These are phyloP conservation scores for Sclerotinia nivalis DNA, from an alignment of 2,329 filamentous ascomycete species.

Conservation along the genomic window DNA sequence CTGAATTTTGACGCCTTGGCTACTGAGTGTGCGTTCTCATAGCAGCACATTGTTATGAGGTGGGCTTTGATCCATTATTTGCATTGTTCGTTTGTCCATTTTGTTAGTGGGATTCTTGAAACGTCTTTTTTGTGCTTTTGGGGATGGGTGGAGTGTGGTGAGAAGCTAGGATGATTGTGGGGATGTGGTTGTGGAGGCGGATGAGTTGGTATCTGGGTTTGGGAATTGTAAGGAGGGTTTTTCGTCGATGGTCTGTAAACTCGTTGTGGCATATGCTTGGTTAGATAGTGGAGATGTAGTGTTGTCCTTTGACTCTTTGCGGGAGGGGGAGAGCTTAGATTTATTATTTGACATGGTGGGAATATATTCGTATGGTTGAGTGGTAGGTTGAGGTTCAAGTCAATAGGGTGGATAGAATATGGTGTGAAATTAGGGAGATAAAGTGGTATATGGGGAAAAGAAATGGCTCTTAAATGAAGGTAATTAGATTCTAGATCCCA, in stretches of 20 bases:
- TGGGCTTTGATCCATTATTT: not conserved
- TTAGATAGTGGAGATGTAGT: not conserved
- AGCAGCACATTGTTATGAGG: not conserved
- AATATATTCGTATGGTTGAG: not conserved
- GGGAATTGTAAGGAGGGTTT: not conserved
- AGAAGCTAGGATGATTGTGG: not conserved
- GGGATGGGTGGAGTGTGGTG: not conserved
- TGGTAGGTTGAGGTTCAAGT: not conserved
- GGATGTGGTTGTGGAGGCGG: not conserved
- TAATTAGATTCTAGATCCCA: not conserved
- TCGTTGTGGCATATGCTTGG: not conserved
- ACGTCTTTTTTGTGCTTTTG: no score
- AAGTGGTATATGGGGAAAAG: not conserved
- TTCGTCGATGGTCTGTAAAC: not conserved
- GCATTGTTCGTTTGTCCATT: not conserved
- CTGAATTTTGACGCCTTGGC: not conserved
- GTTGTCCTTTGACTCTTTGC: not conserved
- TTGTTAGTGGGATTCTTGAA: not conserved
- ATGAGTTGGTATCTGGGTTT: not conserved
- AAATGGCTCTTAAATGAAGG: not conserved
- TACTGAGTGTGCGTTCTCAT: not conserved
- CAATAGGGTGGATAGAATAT: not conserved
- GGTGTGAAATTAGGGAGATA: not conserved
- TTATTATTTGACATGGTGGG: not conserved
- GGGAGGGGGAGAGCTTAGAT: not conserved